phyloP scores from a whole-genome alignment of 1,139 yeast genomes.

The Suhomyces bolitotheri region DNA sequence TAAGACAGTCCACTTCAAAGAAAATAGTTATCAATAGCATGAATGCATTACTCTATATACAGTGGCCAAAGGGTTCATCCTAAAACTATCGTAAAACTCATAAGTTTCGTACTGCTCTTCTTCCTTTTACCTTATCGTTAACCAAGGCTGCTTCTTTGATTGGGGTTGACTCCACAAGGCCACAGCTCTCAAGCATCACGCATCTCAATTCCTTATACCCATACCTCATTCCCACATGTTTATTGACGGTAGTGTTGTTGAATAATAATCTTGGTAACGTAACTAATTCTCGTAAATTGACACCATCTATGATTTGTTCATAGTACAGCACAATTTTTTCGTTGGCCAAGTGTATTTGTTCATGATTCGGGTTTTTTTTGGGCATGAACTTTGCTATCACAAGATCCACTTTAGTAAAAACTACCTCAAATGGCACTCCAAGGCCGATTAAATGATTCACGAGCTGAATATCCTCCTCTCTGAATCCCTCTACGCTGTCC shows the following conservation, averaged over 20 bases:
- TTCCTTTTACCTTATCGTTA: conserved; percentile 1
- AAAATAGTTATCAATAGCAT: too few species aligned
- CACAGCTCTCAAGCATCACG: conserved; percentile 37
- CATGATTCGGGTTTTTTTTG: conserved; percentile 12
- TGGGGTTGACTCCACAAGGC: conserved; percentile 16
- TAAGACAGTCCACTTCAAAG: too few species aligned
- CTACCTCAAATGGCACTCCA: conserved; percentile 71
- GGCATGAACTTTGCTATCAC: conserved; percentile 31
- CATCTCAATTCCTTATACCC: conserved; percentile 42
- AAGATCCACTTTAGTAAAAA: conserved; percentile 75
- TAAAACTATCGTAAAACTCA: too few species aligned
- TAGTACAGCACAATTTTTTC: conserved; percentile 26
- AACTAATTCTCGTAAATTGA: conserved; percentile 25
- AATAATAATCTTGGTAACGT: conserved; percentile 37
- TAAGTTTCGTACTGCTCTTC: too few species aligned
- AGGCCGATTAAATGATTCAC: conserved; percentile 48
- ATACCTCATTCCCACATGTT: conserved; percentile 22
- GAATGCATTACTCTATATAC: too few species aligned
- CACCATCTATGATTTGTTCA: conserved; percentile 21
- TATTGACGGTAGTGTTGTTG: conserved; percentile 33
- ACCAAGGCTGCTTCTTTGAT: conserved; percentile 6
- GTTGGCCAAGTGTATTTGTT: conserved; percentile 24
- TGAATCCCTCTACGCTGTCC: conserved; percentile 59
- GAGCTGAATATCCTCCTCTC: conserved; percentile 55
- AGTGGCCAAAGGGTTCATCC: too few species aligned